Evolutionary conservation across 2,329 filamentous ascomycete genomes (phyloP).

Genomic region (Hypoxylon sp.): DNA sequence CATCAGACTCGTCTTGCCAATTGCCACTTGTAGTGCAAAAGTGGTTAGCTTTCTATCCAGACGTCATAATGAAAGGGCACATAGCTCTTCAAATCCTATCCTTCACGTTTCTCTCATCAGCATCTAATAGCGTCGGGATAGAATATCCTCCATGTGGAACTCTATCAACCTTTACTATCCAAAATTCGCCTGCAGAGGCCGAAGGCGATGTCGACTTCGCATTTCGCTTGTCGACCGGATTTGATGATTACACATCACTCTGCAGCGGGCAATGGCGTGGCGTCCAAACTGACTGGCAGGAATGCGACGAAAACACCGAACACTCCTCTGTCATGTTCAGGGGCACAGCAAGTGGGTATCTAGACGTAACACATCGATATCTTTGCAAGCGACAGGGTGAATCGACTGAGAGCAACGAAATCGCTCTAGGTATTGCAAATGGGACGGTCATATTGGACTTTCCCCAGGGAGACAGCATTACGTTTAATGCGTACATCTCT

Average conservation of each 20-base stretch:
- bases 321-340: constrained; percentile 19
- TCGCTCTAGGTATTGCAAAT: constrained; percentile 18
- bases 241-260: constrained; percentile 19
- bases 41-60: not conserved
- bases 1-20: no score
- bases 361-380: constrained; percentile 21
- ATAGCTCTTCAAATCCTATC: not conserved
- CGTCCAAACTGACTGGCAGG: constrained; percentile 10
- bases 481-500: constrained; percentile 11
- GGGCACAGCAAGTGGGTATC: constrained; percentile 6
- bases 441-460: constrained; percentile 18
- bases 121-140: not conserved
- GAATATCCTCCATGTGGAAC: constrained; percentile 7
- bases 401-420: not conserved
- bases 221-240: constrained; percentile 10
- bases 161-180: constrained; percentile 17
- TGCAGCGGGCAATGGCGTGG: constrained; percentile 18
- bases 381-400: constrained; percentile 8
- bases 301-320: constrained; percentile 14
- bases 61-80: not conserved
- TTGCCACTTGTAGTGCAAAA: not conserved
- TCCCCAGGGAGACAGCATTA: constrained; percentile 3
- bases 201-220: constrained; percentile 5
- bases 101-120: not conserved
- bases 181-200: not conserved